These are phyloP conservation scores for Magnusiomyces suaveolens DNA, from an alignment of 1,139 yeast species.

Conservation along the genomic window DNA sequence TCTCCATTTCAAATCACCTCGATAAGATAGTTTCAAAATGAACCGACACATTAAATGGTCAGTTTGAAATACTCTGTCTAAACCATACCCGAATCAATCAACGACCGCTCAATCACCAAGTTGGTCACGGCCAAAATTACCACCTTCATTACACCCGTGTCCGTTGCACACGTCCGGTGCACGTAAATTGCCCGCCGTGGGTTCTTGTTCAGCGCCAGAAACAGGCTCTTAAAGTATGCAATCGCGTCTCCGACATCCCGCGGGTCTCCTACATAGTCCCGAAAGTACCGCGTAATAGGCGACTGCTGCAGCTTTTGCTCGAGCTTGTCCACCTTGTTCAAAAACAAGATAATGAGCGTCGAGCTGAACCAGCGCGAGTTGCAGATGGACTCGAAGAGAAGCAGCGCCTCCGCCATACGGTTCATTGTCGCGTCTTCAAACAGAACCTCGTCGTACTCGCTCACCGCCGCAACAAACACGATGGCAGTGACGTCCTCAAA, in stretches of 20 bases:
- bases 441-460: conserved; percentile 85
- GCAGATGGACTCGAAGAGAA: conserved; percentile 73
- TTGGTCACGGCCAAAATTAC: conserved; percentile 91
- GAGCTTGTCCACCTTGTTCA: conserved; percentile 80
- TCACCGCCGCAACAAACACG: conserved; percentile 80
- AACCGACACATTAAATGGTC: too few species aligned
- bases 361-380: conserved; percentile 77
- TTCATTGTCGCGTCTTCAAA: conserved; percentile 86
- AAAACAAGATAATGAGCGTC: conserved; percentile 80
- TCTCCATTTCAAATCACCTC: too few species aligned
- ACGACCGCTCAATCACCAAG: conserved; percentile 73
- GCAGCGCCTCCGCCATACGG: conserved; percentile 84
- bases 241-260: conserved; percentile 89
- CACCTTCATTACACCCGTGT: conserved; percentile 75
- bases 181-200: conserved; percentile 75
- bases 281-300: conserved; percentile 29
- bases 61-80: conserved; percentile 25
- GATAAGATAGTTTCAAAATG: too few species aligned
- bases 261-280: conserved; percentile 52
- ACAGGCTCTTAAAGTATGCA: conserved; percentile 84
- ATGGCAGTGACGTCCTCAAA: conserved; percentile 88
- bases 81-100: conserved; percentile 77
- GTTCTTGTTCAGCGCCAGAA: conserved; percentile 74
- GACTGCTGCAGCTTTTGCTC: conserved; percentile 47
- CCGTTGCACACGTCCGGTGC: conserved; percentile 90